Base-by-base conservation (phyloP, 1,284 basidiomycete genomes). In the Tilletia walkeri region DNA sequence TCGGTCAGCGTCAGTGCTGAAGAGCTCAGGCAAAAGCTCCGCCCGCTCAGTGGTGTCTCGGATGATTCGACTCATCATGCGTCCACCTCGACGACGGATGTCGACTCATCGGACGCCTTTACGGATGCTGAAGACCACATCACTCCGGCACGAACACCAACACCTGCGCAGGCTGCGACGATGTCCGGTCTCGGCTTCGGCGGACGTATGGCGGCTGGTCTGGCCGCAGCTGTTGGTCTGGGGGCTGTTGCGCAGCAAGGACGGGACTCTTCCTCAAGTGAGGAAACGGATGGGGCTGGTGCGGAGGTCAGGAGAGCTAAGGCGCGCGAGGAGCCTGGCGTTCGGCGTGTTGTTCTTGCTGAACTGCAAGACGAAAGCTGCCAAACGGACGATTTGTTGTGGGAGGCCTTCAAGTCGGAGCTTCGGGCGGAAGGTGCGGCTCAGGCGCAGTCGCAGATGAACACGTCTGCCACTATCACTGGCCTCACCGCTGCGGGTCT, bases 311-410 rank as follows among this genome's bases (percentile, higher is more conserved):
- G 24, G 24, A 30, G 24, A 30, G 24, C 24, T 30, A 30, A 30
- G 24, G 24, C 24, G 24, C 20, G 54, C 20, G 54, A 53, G 39
- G 56, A 67, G 6, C 5, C 4, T 7, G 69, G 69, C 24, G 24
- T 70, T 14, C 50, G 65, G 16, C 47, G 54, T 14, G 69, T 66
- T 9, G 53, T 70, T 18, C 45, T 69, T 6, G 71, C 72, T 47
- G 77, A 80, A 49, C 69, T 75, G 38, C 75, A 72, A 63, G 78
- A 80, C 39, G 69, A 68, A 5, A 71, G 72, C 1, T 75, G 72
- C 45, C 78, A 80, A 69, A 80, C 78, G 9, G 76, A 80, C 70
- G 76, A 80, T 48, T 69, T 70, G 41, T 67, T 73, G 5, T 78
- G 78, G 78, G 59, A 70, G 36, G 65, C 36, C 7, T 73, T 69